Percentiles rank a stretch among this genome's conserved stretches.
Conservation (phyloP, 805 yeast genomes). For the Candida gorgasii region DNA sequence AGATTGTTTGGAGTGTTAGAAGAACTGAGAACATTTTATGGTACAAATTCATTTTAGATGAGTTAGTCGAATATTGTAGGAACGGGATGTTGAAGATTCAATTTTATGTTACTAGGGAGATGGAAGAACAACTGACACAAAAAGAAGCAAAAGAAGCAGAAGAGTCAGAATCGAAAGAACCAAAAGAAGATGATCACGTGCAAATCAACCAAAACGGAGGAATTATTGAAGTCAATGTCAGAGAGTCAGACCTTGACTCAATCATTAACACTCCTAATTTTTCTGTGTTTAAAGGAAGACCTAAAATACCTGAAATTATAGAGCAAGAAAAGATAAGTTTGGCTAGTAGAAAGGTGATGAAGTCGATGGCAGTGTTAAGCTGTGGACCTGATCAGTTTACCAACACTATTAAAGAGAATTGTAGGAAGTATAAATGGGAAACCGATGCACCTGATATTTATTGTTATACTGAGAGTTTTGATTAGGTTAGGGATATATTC, state of each 20-base stretch:
- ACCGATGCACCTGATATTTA: conserved; percentile 41
- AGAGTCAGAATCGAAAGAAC: no score
- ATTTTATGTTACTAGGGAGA: conserved; percentile 25
- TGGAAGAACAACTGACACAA: background rate
- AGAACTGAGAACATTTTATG: conserved; percentile 28
- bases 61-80: conserved; percentile 25
- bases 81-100: conserved; percentile 25
- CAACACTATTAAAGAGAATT: conserved; percentile 24
- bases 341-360: conserved; percentile 17
- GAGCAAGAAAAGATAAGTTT: conserved; percentile 16
- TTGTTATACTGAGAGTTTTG: conserved; percentile 39
- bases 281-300: conserved; percentile 17
- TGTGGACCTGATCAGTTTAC: conserved; percentile 44
- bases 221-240: no score
- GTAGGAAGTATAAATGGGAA: conserved; percentile 29
- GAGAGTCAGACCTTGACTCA: no score
- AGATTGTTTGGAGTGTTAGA: conserved; percentile 36
- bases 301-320: conserved; percentile 20
- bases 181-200: no score
- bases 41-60: conserved; percentile 36
- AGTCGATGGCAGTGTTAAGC: conserved; percentile 37
- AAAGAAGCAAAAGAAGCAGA: no score
- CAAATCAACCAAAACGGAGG: no score
- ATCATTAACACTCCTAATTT: conserved; percentile 4
- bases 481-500: background rate